Percentiles rank a stretch among this genome's conserved stretches.
Evolutionary conservation across 768 basidiomycete genomes (phyloP).

Genomic region (Phylloporus sp.): DNA sequence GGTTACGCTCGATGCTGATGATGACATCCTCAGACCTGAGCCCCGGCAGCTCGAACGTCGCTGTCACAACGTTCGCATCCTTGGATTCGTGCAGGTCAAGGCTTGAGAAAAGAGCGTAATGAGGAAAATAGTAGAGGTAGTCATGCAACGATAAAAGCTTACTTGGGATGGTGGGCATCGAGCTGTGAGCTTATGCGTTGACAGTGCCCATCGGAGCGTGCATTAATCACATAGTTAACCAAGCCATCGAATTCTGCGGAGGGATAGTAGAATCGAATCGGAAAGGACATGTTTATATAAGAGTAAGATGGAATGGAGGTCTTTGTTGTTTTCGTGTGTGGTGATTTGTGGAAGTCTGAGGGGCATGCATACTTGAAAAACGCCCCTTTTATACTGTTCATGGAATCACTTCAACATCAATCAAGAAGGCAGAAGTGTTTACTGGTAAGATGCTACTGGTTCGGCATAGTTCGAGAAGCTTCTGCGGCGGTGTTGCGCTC

Average conservation of each 20-base stretch:
- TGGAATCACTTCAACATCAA: too few relatives aligned
- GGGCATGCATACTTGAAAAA: too few relatives aligned
- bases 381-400: too few relatives aligned
- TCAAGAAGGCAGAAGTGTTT: too few relatives aligned
- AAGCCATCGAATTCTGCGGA: too few relatives aligned
- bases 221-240: not conserved
- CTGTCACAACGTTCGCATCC: slow-evolving; percentile 40
- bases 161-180: slow-evolving; percentile 18
- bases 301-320: too few relatives aligned
- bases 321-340: too few relatives aligned
- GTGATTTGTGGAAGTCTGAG: too few relatives aligned
- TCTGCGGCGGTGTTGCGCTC: not conserved
- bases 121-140: not conserved
- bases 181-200: slow-evolving; percentile 2
- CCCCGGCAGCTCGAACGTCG: slow-evolving; percentile 47
- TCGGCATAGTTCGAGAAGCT: not conserved
- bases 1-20: slow-evolving; percentile 42
- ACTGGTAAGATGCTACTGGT: not conserved
- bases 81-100: slow-evolving; percentile 46
- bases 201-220: not conserved
- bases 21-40: slow-evolving; percentile 39
- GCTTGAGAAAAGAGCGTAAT: slow-evolving; percentile 12
- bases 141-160: not conserved
- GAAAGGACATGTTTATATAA: too few relatives aligned
- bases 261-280: too few relatives aligned